Percentiles rank a stretch among this genome's conserved stretches.
These are phyloP conservation scores for Rhinocladiella mackenziei DNA, from an alignment of 2,329 filamentous ascomycete genomes.

Conservation along the genomic window DNA sequence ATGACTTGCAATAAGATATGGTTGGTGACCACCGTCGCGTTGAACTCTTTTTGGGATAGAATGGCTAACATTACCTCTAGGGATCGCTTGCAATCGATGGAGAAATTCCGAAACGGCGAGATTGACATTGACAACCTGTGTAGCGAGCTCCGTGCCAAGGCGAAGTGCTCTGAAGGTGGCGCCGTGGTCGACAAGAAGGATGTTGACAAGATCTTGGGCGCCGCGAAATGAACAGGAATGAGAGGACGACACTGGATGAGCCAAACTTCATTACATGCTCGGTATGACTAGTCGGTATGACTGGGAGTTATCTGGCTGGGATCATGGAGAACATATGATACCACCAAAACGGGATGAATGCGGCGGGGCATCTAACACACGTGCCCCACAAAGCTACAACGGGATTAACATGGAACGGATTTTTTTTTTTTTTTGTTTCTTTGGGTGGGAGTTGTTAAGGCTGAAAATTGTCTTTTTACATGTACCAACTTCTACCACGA, in stretches of 20 bases:
- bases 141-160: constrained; percentile 89
- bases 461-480: not conserved
- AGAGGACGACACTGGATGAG: too few species aligned
- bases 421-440: too few species aligned
- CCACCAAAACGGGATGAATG: constrained; percentile 13
- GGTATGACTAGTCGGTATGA: too few species aligned
- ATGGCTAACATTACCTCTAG: constrained; percentile 53
- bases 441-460: not conserved
- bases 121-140: constrained; percentile 93
- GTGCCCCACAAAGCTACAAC: constrained; percentile 1
- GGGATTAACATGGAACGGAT: constrained; percentile 1
- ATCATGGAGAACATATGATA: constrained; percentile 11
- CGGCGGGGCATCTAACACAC: constrained; percentile 2
- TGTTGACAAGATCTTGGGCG: constrained; percentile 70
- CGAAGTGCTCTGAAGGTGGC: constrained; percentile 83
- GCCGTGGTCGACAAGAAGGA: constrained; percentile 86
- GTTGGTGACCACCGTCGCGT: constrained; percentile 52
- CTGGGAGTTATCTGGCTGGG: constrained; percentile 7
- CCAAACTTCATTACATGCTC: too few species aligned
- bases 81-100: constrained; percentile 84
- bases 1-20: constrained; percentile 89
- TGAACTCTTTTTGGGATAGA: constrained; percentile 1
- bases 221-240: constrained; percentile 2
- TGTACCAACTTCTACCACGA: constrained; percentile 6
- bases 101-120: constrained; percentile 82